These are phyloP conservation scores for Hericium alpestre DNA, from an alignment of 768 basidiomycete species.

Conservation along the genomic window DNA sequence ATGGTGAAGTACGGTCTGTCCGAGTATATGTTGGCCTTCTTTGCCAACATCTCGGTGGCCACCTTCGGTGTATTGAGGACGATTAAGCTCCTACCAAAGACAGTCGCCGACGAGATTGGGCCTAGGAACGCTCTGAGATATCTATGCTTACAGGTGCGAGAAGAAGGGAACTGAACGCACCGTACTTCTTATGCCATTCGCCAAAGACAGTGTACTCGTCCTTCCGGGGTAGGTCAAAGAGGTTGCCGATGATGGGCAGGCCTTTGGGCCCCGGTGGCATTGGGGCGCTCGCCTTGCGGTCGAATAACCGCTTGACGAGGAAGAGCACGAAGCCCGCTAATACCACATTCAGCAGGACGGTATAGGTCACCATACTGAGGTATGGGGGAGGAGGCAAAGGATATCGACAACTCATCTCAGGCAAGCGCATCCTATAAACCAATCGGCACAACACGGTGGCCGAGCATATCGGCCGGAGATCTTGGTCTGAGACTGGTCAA, in stretches of 20 bases:
- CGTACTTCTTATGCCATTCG: slow-evolving; percentile 7
- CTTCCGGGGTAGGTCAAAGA: slow-evolving; percentile 8
- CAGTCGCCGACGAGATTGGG: slow-evolving; percentile 14
- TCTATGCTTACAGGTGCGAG: background rate
- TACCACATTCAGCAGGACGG: background rate
- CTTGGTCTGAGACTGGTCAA: too few species aligned
- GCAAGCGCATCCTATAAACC: too few species aligned
- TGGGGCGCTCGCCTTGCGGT: slow-evolving; percentile 7
- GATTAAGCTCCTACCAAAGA: slow-evolving; percentile 15
- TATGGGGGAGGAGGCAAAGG: too few species aligned
- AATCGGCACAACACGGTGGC: too few species aligned
- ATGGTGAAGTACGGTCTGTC: slow-evolving; percentile 11
- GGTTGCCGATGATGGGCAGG: slow-evolving; percentile 12
- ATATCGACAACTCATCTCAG: too few species aligned
- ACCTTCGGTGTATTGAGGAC: slow-evolving; percentile 15
- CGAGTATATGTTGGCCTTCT: slow-evolving; percentile 17
- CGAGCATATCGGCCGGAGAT: too few species aligned
- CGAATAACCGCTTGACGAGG: slow-evolving; percentile 7
- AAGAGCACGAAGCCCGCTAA: slow-evolving; percentile 6
- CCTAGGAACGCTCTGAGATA: slow-evolving; percentile 4
- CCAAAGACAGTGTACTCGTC: slow-evolving; percentile 9
- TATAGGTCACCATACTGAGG: background rate
- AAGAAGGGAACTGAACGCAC: background rate
- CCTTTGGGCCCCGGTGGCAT: slow-evolving; percentile 8
- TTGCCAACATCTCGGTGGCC: slow-evolving; percentile 16